Base-by-base conservation (phyloP, 306 rosid species). In the Pachyrhizus erosus region DNA sequence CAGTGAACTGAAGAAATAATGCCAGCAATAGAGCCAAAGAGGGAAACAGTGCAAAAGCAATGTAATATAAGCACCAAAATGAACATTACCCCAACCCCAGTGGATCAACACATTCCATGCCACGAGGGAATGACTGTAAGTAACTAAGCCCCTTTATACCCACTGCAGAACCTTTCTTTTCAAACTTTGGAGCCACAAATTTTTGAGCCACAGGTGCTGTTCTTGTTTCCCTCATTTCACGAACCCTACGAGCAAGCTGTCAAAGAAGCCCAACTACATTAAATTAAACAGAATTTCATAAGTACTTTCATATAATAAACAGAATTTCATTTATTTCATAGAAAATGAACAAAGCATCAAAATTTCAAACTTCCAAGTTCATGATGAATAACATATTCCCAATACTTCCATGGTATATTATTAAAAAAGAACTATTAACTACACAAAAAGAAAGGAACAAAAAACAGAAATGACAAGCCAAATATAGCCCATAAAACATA, bases 231-330 rank as follows among this genome's bases (percentile, higher is more conserved):
- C 99, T 91, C 99, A 96, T 96, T 27, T 83, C 99, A 80, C 99
- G 99, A 84, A 96, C 97, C 88, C 99, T 92, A 60, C 96, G 97
- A 75, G 91, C 87, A 90, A 96, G 99, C 99, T 96, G 91, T 82
- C 85, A 87, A 79, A 86, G 82, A 84, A 89, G 86, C 84, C 83
- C 86, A 80, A 87, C 86, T 74, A 87, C 65, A 85, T 77, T 75
- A 82, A 77, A 87, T 85, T 84, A 77, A 73, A 87, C 79, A 79
- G 80, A 80, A 80, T 58, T 80, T 20, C 61, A 78, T 68, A 86
- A 78, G 82, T 70, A 73, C 71, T 81, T 62, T 37, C 68, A 51
- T 74, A 51, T 71, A 75, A 43, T 33, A 74, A 33, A 27, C 68
- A 5, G 31, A 14, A 69, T 68, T 77, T 51, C 58, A 72, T 40